A percentile compares a stretch with the other conserved stretches of the same genome.
Conservation (phyloP, 2,329 filamentous ascomycete genomes). For the Xylaria sp. region DNA sequence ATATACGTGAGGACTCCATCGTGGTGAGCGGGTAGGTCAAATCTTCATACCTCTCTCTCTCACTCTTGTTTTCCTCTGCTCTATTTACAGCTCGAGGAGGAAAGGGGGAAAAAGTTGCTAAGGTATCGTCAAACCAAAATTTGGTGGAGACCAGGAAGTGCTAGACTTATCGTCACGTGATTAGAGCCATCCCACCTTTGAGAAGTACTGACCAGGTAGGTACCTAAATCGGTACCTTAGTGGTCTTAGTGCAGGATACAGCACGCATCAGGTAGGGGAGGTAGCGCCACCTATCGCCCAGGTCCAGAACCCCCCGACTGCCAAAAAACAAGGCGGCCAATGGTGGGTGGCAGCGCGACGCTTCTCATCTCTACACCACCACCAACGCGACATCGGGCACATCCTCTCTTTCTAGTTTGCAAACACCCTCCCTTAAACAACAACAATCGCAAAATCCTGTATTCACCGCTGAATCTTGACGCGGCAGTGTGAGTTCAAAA, state of each 20-base stretch:
- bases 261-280: neutral
- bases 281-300: neutral
- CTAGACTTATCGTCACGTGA: slow-evolving; percentile 38
- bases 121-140: slow-evolving; percentile 2
- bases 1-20: slow-evolving; percentile 71
- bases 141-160: slow-evolving; percentile 20
- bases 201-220: too few species aligned
- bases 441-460: neutral
- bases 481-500: slow-evolving; percentile 14
- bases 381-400: slow-evolving; percentile 35
- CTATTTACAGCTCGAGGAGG: slow-evolving; percentile 11
- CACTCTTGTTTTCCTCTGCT: slow-evolving; percentile 1
- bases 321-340: slow-evolving; percentile 24
- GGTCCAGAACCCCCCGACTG: neutral
- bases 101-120: slow-evolving; percentile 10
- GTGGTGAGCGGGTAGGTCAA: neutral
- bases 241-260: slow-evolving; percentile 14
- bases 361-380: slow-evolving; percentile 24
- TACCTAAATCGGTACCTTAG: too few species aligned
- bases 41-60: slow-evolving; percentile 5
- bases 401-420: slow-evolving; percentile 11
- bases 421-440: slow-evolving; percentile 2
- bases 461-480: neutral
- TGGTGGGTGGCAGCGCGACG: slow-evolving; percentile 14
- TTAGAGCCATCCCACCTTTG: slow-evolving; percentile 3